phyloP scores from a whole-genome alignment of 2,329 filamentous ascomycete species.

The Aspergillus hortae region DNA sequence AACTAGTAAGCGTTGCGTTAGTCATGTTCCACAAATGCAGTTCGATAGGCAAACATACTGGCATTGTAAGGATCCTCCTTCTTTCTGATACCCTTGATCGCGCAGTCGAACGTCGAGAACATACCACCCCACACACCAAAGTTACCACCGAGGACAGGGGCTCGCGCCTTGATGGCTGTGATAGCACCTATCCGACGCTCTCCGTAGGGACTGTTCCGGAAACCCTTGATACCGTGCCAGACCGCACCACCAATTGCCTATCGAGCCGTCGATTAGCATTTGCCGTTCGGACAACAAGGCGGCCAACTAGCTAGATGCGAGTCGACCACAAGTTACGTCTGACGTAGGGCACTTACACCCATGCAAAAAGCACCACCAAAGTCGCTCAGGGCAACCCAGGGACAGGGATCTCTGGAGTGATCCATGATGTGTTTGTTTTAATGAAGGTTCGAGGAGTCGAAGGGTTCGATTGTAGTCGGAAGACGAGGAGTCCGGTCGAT shows the following conservation, averaged over 20 bases:
- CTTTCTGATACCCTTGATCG: constrained; percentile 86
- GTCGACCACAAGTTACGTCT: neutral
- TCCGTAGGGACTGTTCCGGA: constrained; percentile 83
- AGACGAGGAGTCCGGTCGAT: too few relatives aligned
- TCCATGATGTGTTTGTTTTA: constrained; percentile 59
- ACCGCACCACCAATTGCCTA: constrained; percentile 76
- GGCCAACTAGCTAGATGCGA: neutral
- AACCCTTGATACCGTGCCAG: constrained; percentile 97
- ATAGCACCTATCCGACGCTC: constrained; percentile 93
- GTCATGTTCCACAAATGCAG: neutral
- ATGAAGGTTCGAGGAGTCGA: neutral
- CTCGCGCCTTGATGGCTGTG: constrained; percentile 95
- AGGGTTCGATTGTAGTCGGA: neutral
- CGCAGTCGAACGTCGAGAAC: constrained; percentile 94
- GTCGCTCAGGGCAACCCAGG: constrained; percentile 94
- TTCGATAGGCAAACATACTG: constrained; percentile 47
- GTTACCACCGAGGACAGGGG: constrained; percentile 93
- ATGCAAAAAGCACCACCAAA: constrained; percentile 96
- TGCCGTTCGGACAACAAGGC: neutral
- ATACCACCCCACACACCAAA: constrained; percentile 97
- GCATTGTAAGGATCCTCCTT: constrained; percentile 99
- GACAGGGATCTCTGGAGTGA: constrained; percentile 94
- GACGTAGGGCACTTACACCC: constrained; percentile 64
- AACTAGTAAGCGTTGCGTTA: constrained; percentile 43
- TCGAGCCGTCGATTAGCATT: constrained; percentile 1